phyloP scores from a whole-genome alignment of 495 filamentous ascomycete species.

The Margaritispora aquatica region DNA sequence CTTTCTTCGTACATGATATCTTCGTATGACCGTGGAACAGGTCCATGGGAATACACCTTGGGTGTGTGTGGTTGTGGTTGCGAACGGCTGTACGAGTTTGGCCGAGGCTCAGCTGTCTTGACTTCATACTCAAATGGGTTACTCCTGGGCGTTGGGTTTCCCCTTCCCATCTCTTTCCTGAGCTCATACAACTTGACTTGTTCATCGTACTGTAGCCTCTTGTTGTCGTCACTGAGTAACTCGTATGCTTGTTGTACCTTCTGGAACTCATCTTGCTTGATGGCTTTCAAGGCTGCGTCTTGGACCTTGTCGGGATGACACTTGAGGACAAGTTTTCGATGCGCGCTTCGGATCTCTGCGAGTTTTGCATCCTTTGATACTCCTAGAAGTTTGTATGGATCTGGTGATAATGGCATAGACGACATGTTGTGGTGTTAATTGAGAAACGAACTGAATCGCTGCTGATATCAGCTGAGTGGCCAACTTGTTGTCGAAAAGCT shows the following conservation, averaged over 20 bases:
- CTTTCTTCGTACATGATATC: slow-evolving; percentile 34
- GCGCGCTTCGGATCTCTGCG: slow-evolving; percentile 67
- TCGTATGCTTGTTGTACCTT: slow-evolving; percentile 92
- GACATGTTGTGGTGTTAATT: slow-evolving; percentile 38
- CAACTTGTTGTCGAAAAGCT: slow-evolving; percentile 1
- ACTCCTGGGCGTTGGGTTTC: slow-evolving; percentile 20
- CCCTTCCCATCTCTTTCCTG: slow-evolving; percentile 33
- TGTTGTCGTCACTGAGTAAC: slow-evolving; percentile 71
- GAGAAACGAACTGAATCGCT: background rate
- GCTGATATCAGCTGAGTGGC: slow-evolving; percentile 5
- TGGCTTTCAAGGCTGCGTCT: slow-evolving; percentile 57
- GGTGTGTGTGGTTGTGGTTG: no score
- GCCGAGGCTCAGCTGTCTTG: slow-evolving; percentile 20
- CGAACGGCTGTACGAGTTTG: slow-evolving; percentile 10
- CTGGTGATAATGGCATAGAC: slow-evolving; percentile 58
- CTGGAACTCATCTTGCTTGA: slow-evolving; percentile 82
- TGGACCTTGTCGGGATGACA: slow-evolving; percentile 95
- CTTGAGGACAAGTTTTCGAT: slow-evolving; percentile 89
- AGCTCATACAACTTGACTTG: slow-evolving; percentile 57
- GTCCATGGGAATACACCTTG: slow-evolving; percentile 4
- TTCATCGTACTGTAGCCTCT: slow-evolving; percentile 70
- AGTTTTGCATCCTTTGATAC: slow-evolving; percentile 68
- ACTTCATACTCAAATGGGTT: slow-evolving; percentile 23
- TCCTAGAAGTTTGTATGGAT: slow-evolving; percentile 80
- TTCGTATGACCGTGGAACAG: slow-evolving; percentile 30